Evolutionary conservation across 345 rosid genomes (phyloP).

Genomic region (Draba incana): DNA sequence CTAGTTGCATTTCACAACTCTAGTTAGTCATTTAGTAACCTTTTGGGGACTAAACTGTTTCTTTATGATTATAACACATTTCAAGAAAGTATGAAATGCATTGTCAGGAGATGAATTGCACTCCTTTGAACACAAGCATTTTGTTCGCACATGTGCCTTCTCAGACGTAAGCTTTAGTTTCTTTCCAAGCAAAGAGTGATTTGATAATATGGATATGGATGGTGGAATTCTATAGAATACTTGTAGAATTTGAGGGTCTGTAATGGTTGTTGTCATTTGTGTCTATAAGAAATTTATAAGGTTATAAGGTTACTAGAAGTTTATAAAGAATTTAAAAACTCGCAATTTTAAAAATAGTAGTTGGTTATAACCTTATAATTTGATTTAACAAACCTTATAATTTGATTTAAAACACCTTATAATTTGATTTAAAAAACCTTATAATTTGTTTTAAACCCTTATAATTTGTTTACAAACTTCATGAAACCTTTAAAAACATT

Average conservation of each 20-base stretch:
- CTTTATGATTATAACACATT: constrained; percentile 16
- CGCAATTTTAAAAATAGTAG: too few species aligned
- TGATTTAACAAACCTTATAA: too few species aligned
- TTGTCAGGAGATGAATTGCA: constrained; percentile 85
- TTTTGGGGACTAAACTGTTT: neutral
- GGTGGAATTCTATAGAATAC: constrained; percentile 2
- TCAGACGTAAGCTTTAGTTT: constrained; percentile 58
- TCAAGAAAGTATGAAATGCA: constrained; percentile 93
- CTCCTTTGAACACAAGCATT: constrained; percentile 93
- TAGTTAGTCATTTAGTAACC: neutral
- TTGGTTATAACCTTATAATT: too few species aligned
- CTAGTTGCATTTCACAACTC: constrained; percentile 1
- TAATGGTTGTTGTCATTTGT: constrained; percentile 5
- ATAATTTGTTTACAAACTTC: too few species aligned
- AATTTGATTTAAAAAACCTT: too few species aligned
- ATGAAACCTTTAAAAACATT: too few species aligned
- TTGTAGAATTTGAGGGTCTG: too few species aligned
- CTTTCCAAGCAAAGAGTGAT: constrained; percentile 15
- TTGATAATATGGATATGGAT: neutral
- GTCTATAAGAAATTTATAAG: neutral
- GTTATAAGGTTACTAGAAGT: too few species aligned
- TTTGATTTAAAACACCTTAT: too few species aligned
- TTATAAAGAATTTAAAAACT: too few species aligned
- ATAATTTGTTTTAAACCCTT: too few species aligned
- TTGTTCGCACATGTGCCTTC: constrained; percentile 88